These are phyloP conservation scores for Diospyros lotus DNA, from an alignment of 148 eudicot species.

Conservation along the genomic window DNA sequence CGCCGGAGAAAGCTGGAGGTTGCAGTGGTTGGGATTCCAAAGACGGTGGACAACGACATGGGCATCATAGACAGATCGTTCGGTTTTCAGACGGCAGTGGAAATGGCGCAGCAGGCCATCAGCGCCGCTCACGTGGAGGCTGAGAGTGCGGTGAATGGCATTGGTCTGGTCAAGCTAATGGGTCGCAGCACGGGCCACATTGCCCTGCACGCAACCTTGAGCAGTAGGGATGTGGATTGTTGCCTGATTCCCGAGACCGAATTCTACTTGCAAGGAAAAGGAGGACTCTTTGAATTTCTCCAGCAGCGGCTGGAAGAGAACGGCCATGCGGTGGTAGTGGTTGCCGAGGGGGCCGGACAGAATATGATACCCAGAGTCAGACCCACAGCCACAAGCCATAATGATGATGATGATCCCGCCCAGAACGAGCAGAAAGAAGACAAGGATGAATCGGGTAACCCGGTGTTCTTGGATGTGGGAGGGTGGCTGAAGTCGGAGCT, in stretches of 20 bases:
- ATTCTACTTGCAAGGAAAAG: conserved; percentile 64
- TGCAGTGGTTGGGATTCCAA: conserved; percentile 56
- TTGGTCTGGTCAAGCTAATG: conserved; percentile 79
- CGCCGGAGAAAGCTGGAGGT: conserved; percentile 39
- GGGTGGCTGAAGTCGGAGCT: conserved; percentile 66
- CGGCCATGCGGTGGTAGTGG: conserved; percentile 64
- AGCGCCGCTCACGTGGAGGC: conserved; percentile 69
- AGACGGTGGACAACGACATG: conserved; percentile 76
- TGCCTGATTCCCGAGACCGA: conserved; percentile 65
- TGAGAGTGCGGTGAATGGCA: conserved; percentile 71
- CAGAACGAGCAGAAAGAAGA: conserved; percentile 22
- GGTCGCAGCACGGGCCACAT: conserved; percentile 85
- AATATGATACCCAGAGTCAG: conserved; percentile 51
- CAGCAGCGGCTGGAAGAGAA: conserved; percentile 32
- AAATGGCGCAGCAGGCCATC: conserved; percentile 70
- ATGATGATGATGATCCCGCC: too few species aligned
- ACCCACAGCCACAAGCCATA: background rate
- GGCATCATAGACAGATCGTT: conserved; percentile 72
- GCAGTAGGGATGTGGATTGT: conserved; percentile 77
- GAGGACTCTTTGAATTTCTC: conserved; percentile 63
- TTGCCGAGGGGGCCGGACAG: conserved; percentile 82
- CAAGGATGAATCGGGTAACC: conserved; percentile 72
- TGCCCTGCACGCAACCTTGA: conserved; percentile 63
- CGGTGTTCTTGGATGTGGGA: conserved; percentile 60
- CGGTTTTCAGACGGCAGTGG: conserved; percentile 75